Conservation (phyloP, 352 stramenopile genomes). For the Pythium folliculosum region DNA sequence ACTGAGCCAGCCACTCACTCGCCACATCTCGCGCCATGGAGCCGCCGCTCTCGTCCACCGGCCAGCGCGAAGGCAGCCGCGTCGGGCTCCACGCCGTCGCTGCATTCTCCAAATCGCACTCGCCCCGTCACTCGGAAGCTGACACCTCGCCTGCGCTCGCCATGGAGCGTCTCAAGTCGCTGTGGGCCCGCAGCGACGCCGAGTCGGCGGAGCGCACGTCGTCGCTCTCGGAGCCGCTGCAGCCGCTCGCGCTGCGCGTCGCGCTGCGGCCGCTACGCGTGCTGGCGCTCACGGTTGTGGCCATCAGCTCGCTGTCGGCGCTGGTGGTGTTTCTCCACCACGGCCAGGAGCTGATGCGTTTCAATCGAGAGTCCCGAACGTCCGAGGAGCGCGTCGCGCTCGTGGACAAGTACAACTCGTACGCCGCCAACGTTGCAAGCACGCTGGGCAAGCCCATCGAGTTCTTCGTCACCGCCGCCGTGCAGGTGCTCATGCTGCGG, state of each 20-base stretch:
- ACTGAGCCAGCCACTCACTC: neutral
- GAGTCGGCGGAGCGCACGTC: neutral
- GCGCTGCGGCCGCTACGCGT: neutral
- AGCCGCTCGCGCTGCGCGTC: conserved; percentile 12
- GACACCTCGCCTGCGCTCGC: neutral
- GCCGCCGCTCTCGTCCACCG: no score
- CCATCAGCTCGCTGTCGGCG: neutral
- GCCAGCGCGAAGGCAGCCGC: no score
- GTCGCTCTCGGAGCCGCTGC: neutral
- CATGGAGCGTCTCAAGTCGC: neutral
- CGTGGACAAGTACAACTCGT: conserved; percentile 23
- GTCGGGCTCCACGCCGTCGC: no score
- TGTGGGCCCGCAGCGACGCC: neutral
- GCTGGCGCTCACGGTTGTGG: conserved; percentile 1
- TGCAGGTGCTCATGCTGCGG: conserved; percentile 19
- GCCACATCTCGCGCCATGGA: neutral
- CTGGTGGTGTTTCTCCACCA: neutral
- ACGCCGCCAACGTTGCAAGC: conserved; percentile 11
- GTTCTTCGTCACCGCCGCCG: conserved; percentile 8
- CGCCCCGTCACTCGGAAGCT: no score
- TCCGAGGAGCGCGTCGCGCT: neutral
- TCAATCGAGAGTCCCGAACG: neutral
- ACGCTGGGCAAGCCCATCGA: conserved; percentile 16
- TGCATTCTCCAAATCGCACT: no score
- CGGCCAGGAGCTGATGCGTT: neutral